Percentiles rank a stretch among this genome's conserved stretches.
phyloP scores from a whole-genome alignment of 2,329 filamentous ascomycete species.

The Sclerotinia minor region DNA sequence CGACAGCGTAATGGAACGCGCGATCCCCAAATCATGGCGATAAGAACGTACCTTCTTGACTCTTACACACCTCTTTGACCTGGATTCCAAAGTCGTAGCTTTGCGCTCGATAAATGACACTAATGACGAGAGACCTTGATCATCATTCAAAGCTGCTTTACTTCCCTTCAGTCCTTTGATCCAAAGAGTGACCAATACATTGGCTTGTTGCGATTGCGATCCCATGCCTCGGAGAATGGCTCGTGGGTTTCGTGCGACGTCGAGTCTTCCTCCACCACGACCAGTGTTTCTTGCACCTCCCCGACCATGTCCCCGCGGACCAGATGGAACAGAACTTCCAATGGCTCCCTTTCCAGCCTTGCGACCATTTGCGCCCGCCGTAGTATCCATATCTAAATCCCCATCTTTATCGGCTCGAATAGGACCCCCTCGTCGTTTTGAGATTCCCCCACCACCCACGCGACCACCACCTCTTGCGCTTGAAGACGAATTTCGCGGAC shows the following conservation, averaged over 20 bases:
- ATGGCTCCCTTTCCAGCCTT: slow-evolving; percentile 36
- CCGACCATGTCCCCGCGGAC: slow-evolving; percentile 33
- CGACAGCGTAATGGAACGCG: slow-evolving; percentile 40
- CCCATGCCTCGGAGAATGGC: slow-evolving; percentile 45
- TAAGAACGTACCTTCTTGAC: slow-evolving; percentile 78
- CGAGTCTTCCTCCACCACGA: slow-evolving; percentile 41
- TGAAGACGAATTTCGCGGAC: slow-evolving; percentile 35
- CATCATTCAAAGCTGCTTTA: slow-evolving; percentile 65
- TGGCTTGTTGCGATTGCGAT: slow-evolving; percentile 39
- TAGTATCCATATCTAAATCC: slow-evolving; percentile 58
- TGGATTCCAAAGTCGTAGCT: slow-evolving; percentile 54
- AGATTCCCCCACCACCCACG: slow-evolving; percentile 47
- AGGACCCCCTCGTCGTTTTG: slow-evolving; percentile 47
- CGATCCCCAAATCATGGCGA: slow-evolving; percentile 47
- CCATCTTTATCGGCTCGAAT: slow-evolving; percentile 58
- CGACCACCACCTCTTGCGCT: slow-evolving; percentile 41
- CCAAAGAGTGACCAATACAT: slow-evolving; percentile 40
- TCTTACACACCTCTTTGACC: slow-evolving; percentile 52
- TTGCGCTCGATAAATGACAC: slow-evolving; percentile 72
- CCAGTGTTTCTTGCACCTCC: slow-evolving; percentile 40
- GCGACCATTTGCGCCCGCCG: slow-evolving; percentile 38
- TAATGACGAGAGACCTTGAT: slow-evolving; percentile 65
- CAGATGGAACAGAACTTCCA: slow-evolving; percentile 27
- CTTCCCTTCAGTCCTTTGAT: slow-evolving; percentile 66
- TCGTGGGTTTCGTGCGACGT: slow-evolving; percentile 33